Percentiles rank a stretch among this genome's conserved stretches.
Conservation (phyloP, 768 basidiomycete genomes). For the Lentinula detonsa region DNA sequence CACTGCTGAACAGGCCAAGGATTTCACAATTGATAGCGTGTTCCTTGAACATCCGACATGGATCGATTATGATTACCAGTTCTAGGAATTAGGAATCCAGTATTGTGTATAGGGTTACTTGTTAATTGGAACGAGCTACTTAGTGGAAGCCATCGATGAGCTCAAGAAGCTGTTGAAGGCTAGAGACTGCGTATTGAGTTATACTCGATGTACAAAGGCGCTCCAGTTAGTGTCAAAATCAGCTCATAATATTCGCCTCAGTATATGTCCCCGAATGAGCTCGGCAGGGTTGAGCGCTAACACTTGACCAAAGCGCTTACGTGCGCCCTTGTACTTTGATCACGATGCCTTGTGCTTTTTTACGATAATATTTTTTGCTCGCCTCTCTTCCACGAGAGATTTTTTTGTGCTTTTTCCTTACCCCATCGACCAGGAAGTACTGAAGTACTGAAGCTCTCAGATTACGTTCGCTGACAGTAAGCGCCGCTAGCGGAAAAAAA, state of each 20-base stretch:
- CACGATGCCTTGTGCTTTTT: not conserved
- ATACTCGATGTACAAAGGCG: no score
- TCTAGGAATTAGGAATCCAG: constrained; percentile 16
- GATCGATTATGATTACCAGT: constrained; percentile 48
- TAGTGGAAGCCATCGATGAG: no score
- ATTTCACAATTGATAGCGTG: constrained; percentile 43
- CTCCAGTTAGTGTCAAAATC: no score
- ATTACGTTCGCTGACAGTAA: no score
- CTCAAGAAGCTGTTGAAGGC: no score
- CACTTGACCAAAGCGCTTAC: not conserved
- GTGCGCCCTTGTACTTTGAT: not conserved
- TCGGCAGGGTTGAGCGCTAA: no score
- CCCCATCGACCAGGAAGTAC: not conserved
- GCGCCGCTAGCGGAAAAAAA: not conserved
- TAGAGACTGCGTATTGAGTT: no score
- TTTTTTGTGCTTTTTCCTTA: not conserved
- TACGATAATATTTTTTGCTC: not conserved
- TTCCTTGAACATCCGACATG: constrained; percentile 45
- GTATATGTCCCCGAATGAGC: no score
- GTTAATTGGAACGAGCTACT: no score
- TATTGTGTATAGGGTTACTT: not conserved
- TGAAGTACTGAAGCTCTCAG: not conserved
- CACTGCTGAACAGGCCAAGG: constrained; percentile 27
- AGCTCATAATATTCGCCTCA: no score
- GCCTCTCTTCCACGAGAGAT: not conserved